Base-by-base conservation (phyloP, 352 stramenopile genomes). In the Globisporangium takayamanum region DNA sequence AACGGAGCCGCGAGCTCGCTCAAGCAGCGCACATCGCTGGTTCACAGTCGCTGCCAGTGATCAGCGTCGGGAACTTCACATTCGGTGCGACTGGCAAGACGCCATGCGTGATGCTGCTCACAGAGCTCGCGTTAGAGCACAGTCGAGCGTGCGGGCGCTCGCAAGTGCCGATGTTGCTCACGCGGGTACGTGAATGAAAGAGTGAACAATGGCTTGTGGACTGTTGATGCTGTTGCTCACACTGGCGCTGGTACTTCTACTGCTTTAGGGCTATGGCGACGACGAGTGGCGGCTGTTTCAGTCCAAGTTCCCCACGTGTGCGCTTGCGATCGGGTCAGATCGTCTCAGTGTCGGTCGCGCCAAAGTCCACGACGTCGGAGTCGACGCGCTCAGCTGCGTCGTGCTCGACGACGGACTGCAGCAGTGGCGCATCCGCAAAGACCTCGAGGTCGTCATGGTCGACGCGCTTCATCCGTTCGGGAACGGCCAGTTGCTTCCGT, bases 11-110 rank as follows among this genome's bases (percentile, higher is more conserved):
- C 20, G 74, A 79, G 25, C 18, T 62, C 46, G 45, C 65, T 37
- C 16, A 30, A 0, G 33, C 63, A 1, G 42, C 67, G 30, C 73
- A 67, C 22, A 67, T 87, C 41, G 56, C 28, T 60, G n/a, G 60
- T 67, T 8, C 57, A 50, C 2, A 33, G 0, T 28, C 48, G 7
- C 47, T 90, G 45, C 76, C 70, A 7, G 73, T 86, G 16, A 62
- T 90, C n/a, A 87, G 76, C 46, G 73, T 88, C 26, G 80, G 80
- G 30, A 90, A 90, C 66, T 49, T 84, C 55, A 90, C 80, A 2
- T 88, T 87, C 44, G 80, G 80, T 2, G 80, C 74, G n/a, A 90
- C 80, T 4, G 80, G 80, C 53, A 90, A 90, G 67, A 90, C 80
- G 44, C 80, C 80, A 22, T 82, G 74, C 8, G 80, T 80, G 26